These are phyloP conservation scores for Eucalyptus marginata DNA, from an alignment of 345 rosid genomes.

Conservation along the genomic window DNA sequence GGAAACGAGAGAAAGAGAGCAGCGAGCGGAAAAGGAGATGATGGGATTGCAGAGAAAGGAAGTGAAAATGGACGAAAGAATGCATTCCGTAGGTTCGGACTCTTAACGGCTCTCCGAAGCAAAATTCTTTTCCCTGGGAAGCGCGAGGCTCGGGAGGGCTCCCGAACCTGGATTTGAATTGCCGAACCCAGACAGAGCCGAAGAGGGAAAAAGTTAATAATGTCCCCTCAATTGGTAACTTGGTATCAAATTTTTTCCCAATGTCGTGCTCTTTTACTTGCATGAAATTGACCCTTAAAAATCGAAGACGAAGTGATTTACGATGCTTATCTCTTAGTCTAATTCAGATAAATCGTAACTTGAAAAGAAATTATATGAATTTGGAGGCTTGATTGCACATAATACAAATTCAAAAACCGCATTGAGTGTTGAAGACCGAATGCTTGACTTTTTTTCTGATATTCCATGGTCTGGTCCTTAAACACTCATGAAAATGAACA, in stretches of 20 bases:
- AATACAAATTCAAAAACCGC: accelerated
- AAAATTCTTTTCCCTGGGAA: neutral
- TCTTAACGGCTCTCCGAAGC: neutral
- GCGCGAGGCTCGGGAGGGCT: neutral
- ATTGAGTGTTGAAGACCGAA: accelerated
- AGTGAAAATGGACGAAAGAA: neutral
- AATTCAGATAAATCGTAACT: accelerated
- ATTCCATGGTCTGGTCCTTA: accelerated
- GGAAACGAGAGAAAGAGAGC: neutral
- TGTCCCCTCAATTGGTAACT: neutral
- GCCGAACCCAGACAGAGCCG: neutral
- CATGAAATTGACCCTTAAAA: neutral
- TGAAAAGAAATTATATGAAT: neutral
- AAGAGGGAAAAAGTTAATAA: neutral
- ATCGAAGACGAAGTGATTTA: neutral
- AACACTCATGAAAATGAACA: neutral
- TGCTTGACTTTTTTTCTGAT: accelerated
- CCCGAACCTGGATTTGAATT: neutral
- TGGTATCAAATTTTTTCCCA: neutral
- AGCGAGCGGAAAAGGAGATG: neutral
- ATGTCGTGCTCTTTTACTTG: neutral
- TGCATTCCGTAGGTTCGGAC: neutral
- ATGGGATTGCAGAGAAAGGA: neutral
- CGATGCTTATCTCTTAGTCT: neutral
- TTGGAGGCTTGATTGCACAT: accelerated